These are phyloP conservation scores for Populus deltoides DNA, from an alignment of 345 rosid species.

Conservation along the genomic window DNA sequence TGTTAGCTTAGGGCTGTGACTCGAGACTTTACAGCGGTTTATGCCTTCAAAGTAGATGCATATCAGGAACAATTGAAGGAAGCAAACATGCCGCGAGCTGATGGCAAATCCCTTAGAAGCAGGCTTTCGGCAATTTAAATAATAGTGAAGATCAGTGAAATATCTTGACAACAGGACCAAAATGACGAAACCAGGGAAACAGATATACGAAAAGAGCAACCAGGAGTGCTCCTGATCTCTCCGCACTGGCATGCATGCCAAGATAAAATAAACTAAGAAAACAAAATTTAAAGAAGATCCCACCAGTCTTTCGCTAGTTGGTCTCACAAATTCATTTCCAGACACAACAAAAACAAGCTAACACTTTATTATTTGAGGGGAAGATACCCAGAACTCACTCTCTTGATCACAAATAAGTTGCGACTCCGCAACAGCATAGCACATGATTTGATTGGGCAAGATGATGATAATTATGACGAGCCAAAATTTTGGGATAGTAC, in stretches of 20 bases:
- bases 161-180: background rate
- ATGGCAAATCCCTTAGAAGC: background rate
- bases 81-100: background rate
- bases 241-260: background rate
- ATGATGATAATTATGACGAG: background rate
- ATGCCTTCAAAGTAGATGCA: background rate
- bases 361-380: background rate
- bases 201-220: background rate
- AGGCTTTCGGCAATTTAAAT: background rate
- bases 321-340: background rate
- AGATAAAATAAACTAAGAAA: background rate
- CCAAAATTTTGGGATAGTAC: background rate
- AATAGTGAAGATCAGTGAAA: background rate
- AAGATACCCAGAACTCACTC: background rate
- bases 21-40: background rate
- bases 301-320: background rate
- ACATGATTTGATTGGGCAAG: background rate
- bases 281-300: background rate
- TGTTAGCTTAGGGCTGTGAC: background rate
- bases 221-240: background rate
- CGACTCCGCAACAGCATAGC: background rate
- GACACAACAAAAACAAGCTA: background rate
- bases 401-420: background rate
- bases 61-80: background rate
- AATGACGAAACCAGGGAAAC: background rate